Conservation (phyloP, 2,329 filamentous ascomycete genomes). For the Sarocladium oryzae region DNA sequence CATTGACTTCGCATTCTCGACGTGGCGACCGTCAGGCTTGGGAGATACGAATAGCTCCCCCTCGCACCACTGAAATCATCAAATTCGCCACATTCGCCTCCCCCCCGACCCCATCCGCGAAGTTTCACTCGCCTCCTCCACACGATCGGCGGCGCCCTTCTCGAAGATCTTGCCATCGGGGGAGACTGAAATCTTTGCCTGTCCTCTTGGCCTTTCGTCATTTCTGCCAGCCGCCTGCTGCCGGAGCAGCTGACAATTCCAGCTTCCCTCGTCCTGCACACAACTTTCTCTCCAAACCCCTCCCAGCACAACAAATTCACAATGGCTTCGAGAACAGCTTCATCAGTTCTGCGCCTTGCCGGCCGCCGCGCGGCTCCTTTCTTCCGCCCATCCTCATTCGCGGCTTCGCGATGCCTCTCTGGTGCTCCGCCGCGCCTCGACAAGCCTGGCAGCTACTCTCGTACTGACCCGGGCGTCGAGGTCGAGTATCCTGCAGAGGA, state of each 20-base stretch:
- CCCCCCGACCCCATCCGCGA: neutral
- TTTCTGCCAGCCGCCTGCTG: no score
- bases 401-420: constrained; percentile 23
- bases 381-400: constrained; percentile 18
- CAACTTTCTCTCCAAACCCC: neutral
- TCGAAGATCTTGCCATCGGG: neutral
- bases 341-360: constrained; percentile 22
- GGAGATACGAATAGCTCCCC: neutral
- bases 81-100: constrained; percentile 5
- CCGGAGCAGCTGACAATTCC: constrained; percentile 1
- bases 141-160: neutral
- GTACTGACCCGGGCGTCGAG: constrained; percentile 71
- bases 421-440: constrained; percentile 27
- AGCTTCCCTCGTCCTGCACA: neutral
- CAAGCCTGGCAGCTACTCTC: constrained; percentile 61
- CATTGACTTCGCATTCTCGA: neutral
- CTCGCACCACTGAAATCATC: neutral
- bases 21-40: neutral
- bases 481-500: constrained; percentile 73
- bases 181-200: neutral
- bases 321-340: constrained; percentile 15
- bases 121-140: neutral
- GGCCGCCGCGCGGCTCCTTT: constrained; percentile 19
- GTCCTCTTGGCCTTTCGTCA: neutral
- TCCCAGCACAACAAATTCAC: neutral